Conservation (phyloP, 164 flowering plant genomes). For the Macadamia integrifolia region DNA sequence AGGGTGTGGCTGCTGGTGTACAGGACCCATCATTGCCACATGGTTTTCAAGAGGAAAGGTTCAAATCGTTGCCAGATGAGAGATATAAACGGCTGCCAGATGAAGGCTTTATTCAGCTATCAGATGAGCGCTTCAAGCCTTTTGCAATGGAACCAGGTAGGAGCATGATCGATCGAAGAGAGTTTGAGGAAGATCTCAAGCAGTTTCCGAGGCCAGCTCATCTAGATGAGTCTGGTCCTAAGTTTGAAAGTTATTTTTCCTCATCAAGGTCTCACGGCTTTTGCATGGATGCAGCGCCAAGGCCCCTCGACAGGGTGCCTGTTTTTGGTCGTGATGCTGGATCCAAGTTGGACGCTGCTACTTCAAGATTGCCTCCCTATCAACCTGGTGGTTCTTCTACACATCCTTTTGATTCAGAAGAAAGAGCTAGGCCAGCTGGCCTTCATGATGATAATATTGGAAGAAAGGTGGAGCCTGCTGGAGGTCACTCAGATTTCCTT, state of each 20-base stretch:
- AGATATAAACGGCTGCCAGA: constrained; percentile 17
- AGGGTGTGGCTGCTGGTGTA: constrained; percentile 27
- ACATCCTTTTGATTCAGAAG: constrained; percentile 24
- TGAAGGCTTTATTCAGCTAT: constrained; percentile 17
- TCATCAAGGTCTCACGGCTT: constrained; percentile 13
- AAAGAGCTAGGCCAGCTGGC: constrained; percentile 27
- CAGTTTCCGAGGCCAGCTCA: constrained; percentile 46
- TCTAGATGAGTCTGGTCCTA: constrained; percentile 30
- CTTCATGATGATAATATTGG: constrained; percentile 33
- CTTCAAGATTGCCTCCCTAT: constrained; percentile 44
- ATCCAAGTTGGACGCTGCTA: constrained; percentile 28
- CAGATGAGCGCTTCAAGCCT: constrained; percentile 24
- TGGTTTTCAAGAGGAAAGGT: constrained; percentile 41
- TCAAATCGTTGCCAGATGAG: constrained; percentile 22
- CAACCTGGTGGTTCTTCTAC: constrained; percentile 21
- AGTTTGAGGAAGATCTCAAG: constrained; percentile 45
- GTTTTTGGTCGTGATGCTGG: constrained; percentile 32
- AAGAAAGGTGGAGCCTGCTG: constrained; percentile 29
- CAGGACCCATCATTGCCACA: constrained; percentile 20
- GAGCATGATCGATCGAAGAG: constrained; percentile 30
- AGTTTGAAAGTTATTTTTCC: constrained; percentile 29
- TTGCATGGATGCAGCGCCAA: too few species aligned
- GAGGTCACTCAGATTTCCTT: constrained; percentile 34
- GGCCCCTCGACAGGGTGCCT: constrained; percentile 29
- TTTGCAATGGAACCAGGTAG: constrained; percentile 33